Evolutionary conservation across 2,329 filamentous ascomycete genomes (phyloP).

Genomic region (Penicillium sp.): DNA sequence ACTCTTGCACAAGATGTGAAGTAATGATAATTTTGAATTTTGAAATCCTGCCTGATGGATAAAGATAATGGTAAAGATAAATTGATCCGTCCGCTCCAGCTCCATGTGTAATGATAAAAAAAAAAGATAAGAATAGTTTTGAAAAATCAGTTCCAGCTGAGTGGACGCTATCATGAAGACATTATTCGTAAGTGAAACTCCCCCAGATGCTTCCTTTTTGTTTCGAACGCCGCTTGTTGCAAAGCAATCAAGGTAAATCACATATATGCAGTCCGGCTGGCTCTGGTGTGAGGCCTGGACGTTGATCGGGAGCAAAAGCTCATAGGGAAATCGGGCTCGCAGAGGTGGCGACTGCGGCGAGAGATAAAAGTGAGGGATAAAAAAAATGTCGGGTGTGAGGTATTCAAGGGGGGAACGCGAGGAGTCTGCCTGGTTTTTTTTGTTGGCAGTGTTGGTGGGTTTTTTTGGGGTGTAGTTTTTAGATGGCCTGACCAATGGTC

Average conservation of each 20-base stretch:
- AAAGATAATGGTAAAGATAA: background rate
- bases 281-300: conserved; percentile 3
- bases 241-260: background rate
- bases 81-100: too few species aligned
- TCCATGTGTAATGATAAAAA: background rate
- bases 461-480: background rate
- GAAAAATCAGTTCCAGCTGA: background rate
- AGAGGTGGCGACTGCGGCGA: conserved; percentile 4
- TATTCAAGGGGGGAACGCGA: background rate
- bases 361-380: background rate
- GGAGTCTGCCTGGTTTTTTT: background rate
- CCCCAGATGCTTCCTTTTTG: conserved; percentile 8
- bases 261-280: conserved; percentile 8
- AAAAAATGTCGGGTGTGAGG: background rate
- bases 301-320: conserved; percentile 1
- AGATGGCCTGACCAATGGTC: conserved; percentile 3
- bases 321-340: background rate
- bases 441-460: background rate
- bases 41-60: too few species aligned
- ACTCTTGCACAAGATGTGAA: background rate
- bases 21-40: background rate
- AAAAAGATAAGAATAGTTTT: conserved; percentile 3
- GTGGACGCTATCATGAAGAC: conserved; percentile 9
- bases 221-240: conserved; percentile 2
- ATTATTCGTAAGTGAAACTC: conserved; percentile 12